These are phyloP conservation scores for Boletus reticuloceps DNA, from an alignment of 768 basidiomycete genomes.

Conservation along the genomic window DNA sequence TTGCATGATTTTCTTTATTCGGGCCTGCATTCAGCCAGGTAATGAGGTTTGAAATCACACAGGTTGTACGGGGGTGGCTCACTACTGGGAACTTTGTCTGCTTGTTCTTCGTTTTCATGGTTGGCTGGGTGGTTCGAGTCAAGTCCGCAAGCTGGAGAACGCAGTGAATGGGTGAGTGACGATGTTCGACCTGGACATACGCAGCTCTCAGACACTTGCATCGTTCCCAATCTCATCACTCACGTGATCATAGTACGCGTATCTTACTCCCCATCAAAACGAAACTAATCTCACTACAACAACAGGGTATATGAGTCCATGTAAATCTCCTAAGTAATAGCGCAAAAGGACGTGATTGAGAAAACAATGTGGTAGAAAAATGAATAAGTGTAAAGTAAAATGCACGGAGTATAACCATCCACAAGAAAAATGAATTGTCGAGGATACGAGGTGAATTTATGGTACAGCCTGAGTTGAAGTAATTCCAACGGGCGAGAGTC, in stretches of 20 bases:
- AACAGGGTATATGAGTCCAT: no score
- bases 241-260: constrained; percentile 21
- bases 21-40: constrained; percentile 56
- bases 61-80: constrained; percentile 26
- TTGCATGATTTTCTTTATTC: constrained; percentile 99
- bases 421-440: no score
- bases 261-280: no score
- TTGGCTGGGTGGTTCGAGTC: background rate
- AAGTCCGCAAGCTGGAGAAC: background rate
- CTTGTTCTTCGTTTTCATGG: constrained; percentile 90
- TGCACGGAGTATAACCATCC: no score
- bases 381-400: no score
- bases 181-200: constrained; percentile 8
- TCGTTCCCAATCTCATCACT: constrained; percentile 20
- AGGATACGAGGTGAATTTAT: no score
- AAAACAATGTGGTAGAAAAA: no score
- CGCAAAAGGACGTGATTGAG: no score
- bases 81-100: constrained; percentile 91
- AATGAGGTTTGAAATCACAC: background rate
- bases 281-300: no score
- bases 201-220: no score
- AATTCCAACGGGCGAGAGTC: constrained; percentile 15
- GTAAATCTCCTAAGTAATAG: no score
- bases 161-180: background rate
- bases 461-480: background rate